These are phyloP conservation scores for Lactarius hengduanensis DNA, from an alignment of 768 basidiomycete genomes.

Conservation along the genomic window DNA sequence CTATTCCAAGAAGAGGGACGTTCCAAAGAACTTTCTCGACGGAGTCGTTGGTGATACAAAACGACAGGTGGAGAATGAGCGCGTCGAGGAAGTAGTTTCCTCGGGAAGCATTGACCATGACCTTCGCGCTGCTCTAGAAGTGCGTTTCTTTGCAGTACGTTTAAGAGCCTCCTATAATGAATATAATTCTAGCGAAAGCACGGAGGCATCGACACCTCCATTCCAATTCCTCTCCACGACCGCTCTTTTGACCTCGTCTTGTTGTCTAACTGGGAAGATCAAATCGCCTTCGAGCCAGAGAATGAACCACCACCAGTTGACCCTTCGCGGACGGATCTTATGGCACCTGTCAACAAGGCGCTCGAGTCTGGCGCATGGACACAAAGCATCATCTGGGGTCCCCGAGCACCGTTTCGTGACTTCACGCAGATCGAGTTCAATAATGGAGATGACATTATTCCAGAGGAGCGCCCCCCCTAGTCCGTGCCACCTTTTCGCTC, in stretches of 20 bases:
- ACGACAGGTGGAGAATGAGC: slow-evolving; percentile 72
- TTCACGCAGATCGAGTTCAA: slow-evolving; percentile 81
- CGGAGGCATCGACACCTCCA: slow-evolving; percentile 57
- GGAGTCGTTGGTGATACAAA: slow-evolving; percentile 77
- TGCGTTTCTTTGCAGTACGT: slow-evolving; percentile 33
- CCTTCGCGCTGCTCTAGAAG: slow-evolving; percentile 70
- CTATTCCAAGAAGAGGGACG: slow-evolving; percentile 70
- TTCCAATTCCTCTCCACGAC: slow-evolving; percentile 68
- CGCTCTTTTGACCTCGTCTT: slow-evolving; percentile 82
- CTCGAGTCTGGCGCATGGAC: slow-evolving; percentile 88
- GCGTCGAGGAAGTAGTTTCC: slow-evolving; percentile 74
- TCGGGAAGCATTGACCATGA: slow-evolving; percentile 78
- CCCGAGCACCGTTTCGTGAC: slow-evolving; percentile 69
- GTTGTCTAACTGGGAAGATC: slow-evolving; percentile 89
- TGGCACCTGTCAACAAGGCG: slow-evolving; percentile 73
- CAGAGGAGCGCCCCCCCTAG: slow-evolving; percentile 61
- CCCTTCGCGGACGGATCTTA: slow-evolving; percentile 40
- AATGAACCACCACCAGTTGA: slow-evolving; percentile 33
- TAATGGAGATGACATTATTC: slow-evolving; percentile 63
- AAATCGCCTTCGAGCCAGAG: slow-evolving; percentile 68
- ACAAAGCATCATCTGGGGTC: slow-evolving; percentile 88
- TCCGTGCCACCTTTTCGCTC: slow-evolving; percentile 32
- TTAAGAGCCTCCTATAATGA: not conserved
- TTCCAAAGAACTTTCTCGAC: slow-evolving; percentile 64
- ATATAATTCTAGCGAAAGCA: slow-evolving; percentile 49